phyloP scores from a whole-genome alignment of 2,329 filamentous ascomycete species.

The Fusarium pseudoanthophilum region DNA sequence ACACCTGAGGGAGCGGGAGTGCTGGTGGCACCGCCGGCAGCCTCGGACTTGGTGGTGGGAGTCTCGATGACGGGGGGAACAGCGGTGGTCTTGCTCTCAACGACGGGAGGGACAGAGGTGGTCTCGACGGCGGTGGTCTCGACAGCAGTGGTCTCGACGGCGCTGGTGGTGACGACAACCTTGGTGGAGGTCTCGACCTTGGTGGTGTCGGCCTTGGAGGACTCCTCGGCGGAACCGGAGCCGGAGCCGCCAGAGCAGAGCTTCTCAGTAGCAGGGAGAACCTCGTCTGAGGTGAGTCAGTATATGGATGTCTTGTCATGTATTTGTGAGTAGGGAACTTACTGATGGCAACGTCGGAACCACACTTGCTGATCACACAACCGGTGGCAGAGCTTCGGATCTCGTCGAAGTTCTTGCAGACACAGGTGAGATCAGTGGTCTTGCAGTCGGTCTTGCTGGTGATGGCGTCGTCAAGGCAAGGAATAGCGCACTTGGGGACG shows the following conservation, averaged over 20 bases:
- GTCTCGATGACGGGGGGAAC: conserved; percentile 23
- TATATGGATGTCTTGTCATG: not conserved
- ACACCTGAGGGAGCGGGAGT: conserved; percentile 30
- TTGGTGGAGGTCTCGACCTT: conserved; percentile 16
- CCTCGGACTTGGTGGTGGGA: conserved; percentile 14
- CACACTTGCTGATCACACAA: conserved; percentile 53
- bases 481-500: conserved; percentile 53
- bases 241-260: conserved; percentile 46
- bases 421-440: conserved; percentile 49
- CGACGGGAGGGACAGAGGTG: conserved; percentile 20
- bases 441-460: conserved; percentile 47
- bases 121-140: conserved; percentile 13
- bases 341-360: conserved; percentile 52
- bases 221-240: conserved; percentile 9
- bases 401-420: conserved; percentile 49
- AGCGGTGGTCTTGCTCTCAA: conserved; percentile 22
- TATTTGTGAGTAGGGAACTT: conserved; percentile 27
- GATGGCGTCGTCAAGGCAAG: conserved; percentile 51
- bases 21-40: not conserved
- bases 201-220: conserved; percentile 9
- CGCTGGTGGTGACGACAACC: conserved; percentile 8
- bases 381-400: conserved; percentile 48
- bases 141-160: conserved; percentile 12
- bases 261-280: conserved; percentile 52
- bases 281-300: conserved; percentile 49